Evolutionary conservation across 2,329 filamentous ascomycete species (phyloP), one percentile per base, ranked within the genome.

Genomic region (Calonectria ilicicola): DNA sequence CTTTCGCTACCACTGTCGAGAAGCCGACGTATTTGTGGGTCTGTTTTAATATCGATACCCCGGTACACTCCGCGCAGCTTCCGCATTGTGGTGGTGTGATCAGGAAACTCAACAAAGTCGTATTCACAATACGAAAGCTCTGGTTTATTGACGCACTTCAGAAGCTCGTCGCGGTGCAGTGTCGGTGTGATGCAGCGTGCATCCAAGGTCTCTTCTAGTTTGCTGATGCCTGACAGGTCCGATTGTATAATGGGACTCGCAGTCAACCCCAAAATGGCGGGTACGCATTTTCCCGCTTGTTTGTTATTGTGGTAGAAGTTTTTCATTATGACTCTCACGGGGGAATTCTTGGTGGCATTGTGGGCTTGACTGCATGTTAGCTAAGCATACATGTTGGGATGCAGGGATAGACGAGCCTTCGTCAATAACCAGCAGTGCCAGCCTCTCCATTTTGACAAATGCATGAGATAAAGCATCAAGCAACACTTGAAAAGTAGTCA

Each of bases 371-470:
- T 46, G 5, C 5, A 17, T 42, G 76, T 74, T 53, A 79, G 65
- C n/a, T 19, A 17, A n/a, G 19, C 51, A 19, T 26, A 17, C 2
- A 15, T 19, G 2, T 10, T 26, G 1, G 14, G 8, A 23, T 5
- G 3, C 5, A 26, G 6, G 27, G 15, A 12, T 27, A 35, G 8
- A 8, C 84, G 67, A 80, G 93, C 94, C 94, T 91, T 98, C 95
- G 79, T 98, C 95, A 77, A 98, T 94, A 0, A 98, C 89, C 19
- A 97, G 84, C 5, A 98, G 85, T 6, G 92, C 87, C 26, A 98
- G 83, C 2, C 85, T 86, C 0, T 85, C 80, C 78, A 97, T 89
- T 2, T 81, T 86, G 2, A 98, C 89, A 80, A 97, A 97, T 0
- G 89, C 93, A 83, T 97, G 94, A 1, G 84, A 86, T 47, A 97